These are phyloP conservation scores for Geotrichum histeridarum DNA, from an alignment of 1,139 yeast genomes.

Conservation along the genomic window DNA sequence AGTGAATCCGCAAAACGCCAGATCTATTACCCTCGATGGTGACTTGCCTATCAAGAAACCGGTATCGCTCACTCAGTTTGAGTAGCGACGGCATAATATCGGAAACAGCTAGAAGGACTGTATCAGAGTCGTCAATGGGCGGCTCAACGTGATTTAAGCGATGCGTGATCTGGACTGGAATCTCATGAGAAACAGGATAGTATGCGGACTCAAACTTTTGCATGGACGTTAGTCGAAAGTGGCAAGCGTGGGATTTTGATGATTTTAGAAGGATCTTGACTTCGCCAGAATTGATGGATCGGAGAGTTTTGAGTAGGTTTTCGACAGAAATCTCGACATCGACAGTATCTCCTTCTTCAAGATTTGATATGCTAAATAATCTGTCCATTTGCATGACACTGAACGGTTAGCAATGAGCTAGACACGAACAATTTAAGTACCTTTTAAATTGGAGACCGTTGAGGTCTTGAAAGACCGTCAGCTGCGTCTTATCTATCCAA, in stretches of 20 bases:
- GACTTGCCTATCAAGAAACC: background rate
- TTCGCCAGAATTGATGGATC: constrained; percentile 3
- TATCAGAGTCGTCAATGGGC: background rate
- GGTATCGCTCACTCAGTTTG: constrained; percentile 7
- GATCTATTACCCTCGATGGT: background rate
- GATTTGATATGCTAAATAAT: background rate
- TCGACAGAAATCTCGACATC: constrained; percentile 6
- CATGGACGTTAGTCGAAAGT: constrained; percentile 7
- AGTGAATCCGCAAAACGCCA: constrained; percentile 10
- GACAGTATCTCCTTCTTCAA: background rate
- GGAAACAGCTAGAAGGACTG: constrained; percentile 7
- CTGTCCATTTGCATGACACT: constrained; percentile 1
- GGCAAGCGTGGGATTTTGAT: background rate
- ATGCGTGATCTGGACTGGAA: constrained; percentile 5
- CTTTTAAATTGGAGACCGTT: constrained; percentile 1
- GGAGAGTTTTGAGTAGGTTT: constrained; percentile 6
- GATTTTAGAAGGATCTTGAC: background rate
- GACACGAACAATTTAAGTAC: background rate
- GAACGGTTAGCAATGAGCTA: background rate
- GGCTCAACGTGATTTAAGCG: background rate
- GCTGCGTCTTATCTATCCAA: background rate
- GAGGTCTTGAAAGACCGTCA: constrained; percentile 1
- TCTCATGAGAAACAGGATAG: constrained; percentile 12
- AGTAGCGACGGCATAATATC: constrained; percentile 7
- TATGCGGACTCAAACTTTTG: constrained; percentile 2